Evolutionary conservation across 768 basidiomycete species (phyloP), one percentile per base, ranked within the genome.

Genomic region (Pisolithus microcarpus): DNA sequence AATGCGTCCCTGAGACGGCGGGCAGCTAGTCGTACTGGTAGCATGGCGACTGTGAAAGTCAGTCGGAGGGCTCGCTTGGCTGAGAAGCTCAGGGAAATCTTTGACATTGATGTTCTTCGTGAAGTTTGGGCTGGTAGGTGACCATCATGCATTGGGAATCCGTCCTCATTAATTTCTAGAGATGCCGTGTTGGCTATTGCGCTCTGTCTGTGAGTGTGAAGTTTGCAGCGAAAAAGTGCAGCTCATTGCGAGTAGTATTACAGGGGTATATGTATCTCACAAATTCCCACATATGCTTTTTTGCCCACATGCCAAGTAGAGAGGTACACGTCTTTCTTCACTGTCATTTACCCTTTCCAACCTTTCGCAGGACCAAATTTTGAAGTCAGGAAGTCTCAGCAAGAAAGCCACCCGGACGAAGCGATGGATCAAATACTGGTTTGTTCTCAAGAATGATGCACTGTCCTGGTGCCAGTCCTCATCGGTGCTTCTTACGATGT

Each of bases 191-290:
- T 97, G 92, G 91, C 73, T 97, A 9, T 70, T 97, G 51, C 82
- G 91, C 46, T 91, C 89, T 46, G 82, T 94, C 56, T 71, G 92
- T 94, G 62, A 78, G 92, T 83, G 30, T 38, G 23, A 28, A 46
- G 47, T 4, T 31, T 23, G 47, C 34, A 45, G 24, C 21, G 13
- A 7, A 10, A 23, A 24, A 28, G 31, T 23, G n/a, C 46, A 4
- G 23, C 8, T 47, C 43, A 21, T 31, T 47, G 52, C 15, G 36
- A 38, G 21, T 65, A 89, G 91, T 98, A 55, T 75, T 99, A 30
- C 95, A 99, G 69, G 95, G 95, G 2, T 98, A 95, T 64, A 90
- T 99, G 81, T 99, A 95, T 66, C 74, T 98, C 45, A 98, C 95
- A 1, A 89, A 89, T 59, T 82, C 86, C 10, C 88, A 95, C 65